Conservation (phyloP, 2,329 filamentous ascomycete species). For the Verticillium dahliae region DNA sequence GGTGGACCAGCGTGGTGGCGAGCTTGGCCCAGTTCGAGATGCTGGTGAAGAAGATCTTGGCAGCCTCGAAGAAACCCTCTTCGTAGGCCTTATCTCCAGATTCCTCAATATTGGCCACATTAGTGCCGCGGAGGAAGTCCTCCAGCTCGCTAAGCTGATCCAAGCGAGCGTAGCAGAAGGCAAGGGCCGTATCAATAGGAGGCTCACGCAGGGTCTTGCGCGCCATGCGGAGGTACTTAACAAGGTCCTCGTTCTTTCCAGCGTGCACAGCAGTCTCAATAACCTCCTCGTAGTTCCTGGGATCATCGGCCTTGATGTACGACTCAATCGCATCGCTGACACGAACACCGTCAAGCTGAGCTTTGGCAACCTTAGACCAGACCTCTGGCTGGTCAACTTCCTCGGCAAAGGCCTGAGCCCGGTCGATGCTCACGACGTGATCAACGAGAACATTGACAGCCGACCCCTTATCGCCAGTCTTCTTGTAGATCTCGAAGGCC, state of each 20-base stretch:
- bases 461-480: slow-evolving; percentile 80
- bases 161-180: slow-evolving; percentile 87
- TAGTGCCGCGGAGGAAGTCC: slow-evolving; percentile 88
- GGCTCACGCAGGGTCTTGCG: slow-evolving; percentile 94
- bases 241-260: slow-evolving; percentile 94
- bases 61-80: slow-evolving; percentile 89
- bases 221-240: slow-evolving; percentile 95
- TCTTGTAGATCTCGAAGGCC: slow-evolving; percentile 98
- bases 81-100: slow-evolving; percentile 97
- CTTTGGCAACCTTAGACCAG: slow-evolving; percentile 98
- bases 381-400: slow-evolving; percentile 90
- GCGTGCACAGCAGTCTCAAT: slow-evolving; percentile 94
- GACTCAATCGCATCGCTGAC: slow-evolving; percentile 91
- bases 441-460: slow-evolving; percentile 92
- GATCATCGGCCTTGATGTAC: slow-evolving; percentile 91
- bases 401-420: slow-evolving; percentile 91
- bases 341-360: slow-evolving; percentile 90
- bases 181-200: slow-evolving; percentile 85
- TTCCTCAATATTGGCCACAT: slow-evolving; percentile 92
- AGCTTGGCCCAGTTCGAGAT: slow-evolving; percentile 99
- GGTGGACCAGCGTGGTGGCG: slow-evolving; percentile 93
- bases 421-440: slow-evolving; percentile 95
- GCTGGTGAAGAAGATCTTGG: slow-evolving; percentile 94
- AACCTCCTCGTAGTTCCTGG: slow-evolving; percentile 89
- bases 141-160: slow-evolving; percentile 90